Evolutionary conservation across 257 asterid genomes (phyloP), one percentile per base, ranked within the genome.

Genomic region (Scutellaria galericulata): DNA sequence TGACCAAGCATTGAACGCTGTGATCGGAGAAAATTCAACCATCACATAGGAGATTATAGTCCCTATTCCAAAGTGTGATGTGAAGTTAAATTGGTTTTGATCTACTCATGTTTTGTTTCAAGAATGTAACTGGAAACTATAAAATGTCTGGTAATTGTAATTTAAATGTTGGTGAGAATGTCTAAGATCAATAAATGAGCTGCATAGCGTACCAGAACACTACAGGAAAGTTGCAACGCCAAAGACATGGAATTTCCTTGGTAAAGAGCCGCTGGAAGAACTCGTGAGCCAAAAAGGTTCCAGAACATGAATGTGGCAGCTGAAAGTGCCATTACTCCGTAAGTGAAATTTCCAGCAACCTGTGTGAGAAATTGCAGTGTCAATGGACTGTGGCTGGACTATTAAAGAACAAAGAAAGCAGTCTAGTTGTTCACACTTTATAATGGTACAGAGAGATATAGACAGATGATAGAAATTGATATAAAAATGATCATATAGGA

Each of bases 171-270:
- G 24, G 51, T 58, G 62, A 55, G 62, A 41, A 64, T 41, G 73
- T 61, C 31, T 50, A 59, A 62, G 77, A 80, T 41, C 31, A 57
- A 70, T 66, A 9, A 22, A 40, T 60, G 72, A 64, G 42, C 70
- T 47, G 72, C 62, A 39, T 55, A 72, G 37, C 77, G 47, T 95
- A 92, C 99, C 99, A 95, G 87, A 64, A 95, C 99, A 64, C 96
- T 95, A 81, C 99, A 95, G 66, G 99, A 95, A 84, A 95, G 98
- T 81, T 95, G 99, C 87, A 92, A 79, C 0, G 99, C 99, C 88
- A 95, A 78, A 54, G 99, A 92, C 86, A 90, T 88, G 50, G 89
- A 72, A 85, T 88, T 87, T 79, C 98, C 97, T 80, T 92, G 98
- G 83, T 88, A 83, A 78, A 95, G 81, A 76, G 96, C 81, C 58